These are phyloP conservation scores for Candolleomyces eurysporus DNA, from an alignment of 768 basidiomycete species.

Conservation along the genomic window DNA sequence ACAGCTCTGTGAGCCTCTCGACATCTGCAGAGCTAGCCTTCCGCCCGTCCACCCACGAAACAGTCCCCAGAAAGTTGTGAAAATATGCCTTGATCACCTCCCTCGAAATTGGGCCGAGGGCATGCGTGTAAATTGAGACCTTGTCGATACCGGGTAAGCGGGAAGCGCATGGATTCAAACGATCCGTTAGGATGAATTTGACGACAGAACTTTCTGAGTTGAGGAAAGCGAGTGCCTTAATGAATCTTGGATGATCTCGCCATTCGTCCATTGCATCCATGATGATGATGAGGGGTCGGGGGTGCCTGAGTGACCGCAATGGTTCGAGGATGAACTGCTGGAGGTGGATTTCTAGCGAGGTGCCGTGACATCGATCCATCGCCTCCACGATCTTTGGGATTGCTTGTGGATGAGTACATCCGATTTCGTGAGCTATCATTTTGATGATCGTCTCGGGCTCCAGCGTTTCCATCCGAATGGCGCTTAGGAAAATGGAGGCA, in stretches of 20 bases:
- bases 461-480: background rate
- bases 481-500: slow-evolving; percentile 1
- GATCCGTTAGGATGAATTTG: background rate
- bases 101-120: no score
- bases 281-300: slow-evolving; percentile 2
- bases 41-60: no score
- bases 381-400: background rate
- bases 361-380: background rate
- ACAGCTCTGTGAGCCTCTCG: no score
- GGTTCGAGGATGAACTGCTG: background rate
- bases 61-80: no score
- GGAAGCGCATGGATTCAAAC: background rate
- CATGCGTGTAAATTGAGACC: no score
- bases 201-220: background rate
- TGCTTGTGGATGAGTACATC: background rate
- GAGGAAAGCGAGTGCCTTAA: slow-evolving; percentile 2
- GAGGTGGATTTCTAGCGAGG: background rate
- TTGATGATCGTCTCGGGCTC: slow-evolving; percentile 3
- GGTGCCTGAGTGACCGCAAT: background rate
- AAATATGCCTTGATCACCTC: no score
- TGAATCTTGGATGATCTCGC: background rate
- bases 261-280: slow-evolving; percentile 12
- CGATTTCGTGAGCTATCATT: slow-evolving; percentile 9
- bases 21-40: no score
- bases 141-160: no score